Evolutionary conservation across 768 basidiomycete genomes (phyloP).

Genomic region (Auricularia heimuer): DNA sequence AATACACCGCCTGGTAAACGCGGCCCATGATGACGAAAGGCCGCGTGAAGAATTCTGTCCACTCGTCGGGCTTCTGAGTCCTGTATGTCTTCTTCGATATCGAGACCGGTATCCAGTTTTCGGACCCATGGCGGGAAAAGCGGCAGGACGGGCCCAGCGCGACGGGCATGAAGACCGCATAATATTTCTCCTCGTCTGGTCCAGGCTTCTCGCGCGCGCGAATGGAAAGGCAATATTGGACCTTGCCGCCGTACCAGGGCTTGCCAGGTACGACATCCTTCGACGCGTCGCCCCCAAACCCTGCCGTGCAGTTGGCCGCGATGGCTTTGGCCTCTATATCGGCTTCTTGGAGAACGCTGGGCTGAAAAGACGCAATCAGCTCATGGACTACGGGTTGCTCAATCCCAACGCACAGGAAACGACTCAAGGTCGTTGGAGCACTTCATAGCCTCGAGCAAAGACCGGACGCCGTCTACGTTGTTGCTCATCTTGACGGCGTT

Average conservation of each 20-base stretch:
- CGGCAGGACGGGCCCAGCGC: constrained; percentile 46
- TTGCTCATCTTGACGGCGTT: no score
- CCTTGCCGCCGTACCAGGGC: constrained; percentile 52
- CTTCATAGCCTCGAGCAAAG: no score
- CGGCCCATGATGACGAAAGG: constrained; percentile 44
- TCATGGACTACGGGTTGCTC: no score
- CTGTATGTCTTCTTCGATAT: constrained; percentile 25
- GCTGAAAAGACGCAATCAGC: no score
- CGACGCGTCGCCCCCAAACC: no score
- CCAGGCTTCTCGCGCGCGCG: constrained; percentile 9
- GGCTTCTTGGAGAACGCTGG: no score
- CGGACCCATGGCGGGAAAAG: constrained; percentile 53
- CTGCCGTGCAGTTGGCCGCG: no score
- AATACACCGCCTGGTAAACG: constrained; percentile 51
- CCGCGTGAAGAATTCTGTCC: constrained; percentile 35
- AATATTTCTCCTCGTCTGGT: constrained; percentile 6
- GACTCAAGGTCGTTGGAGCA: no score
- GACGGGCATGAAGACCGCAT: constrained; percentile 31
- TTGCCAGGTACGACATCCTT: background rate
- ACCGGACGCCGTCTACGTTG: no score
- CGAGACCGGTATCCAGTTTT: constrained; percentile 42
- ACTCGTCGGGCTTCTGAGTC: constrained; percentile 20
- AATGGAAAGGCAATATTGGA: constrained; percentile 40
- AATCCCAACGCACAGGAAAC: no score
- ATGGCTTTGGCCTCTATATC: no score